Base-by-base conservation (phyloP, 495 filamentous ascomycete genomes). In the Penicillium paradoxum region DNA sequence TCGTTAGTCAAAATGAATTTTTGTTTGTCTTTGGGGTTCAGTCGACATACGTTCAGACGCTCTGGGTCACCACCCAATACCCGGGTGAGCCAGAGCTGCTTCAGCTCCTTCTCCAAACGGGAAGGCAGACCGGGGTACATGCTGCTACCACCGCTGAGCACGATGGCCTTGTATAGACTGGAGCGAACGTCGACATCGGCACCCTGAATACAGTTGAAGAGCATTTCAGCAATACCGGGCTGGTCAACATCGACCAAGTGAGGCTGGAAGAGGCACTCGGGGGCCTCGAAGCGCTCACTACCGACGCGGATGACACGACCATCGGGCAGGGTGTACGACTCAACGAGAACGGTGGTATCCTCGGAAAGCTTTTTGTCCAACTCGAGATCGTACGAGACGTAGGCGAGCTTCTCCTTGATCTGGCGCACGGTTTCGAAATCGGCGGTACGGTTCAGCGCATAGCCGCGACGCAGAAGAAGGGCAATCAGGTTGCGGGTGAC, bases 391-490 rank as follows among this genome's bases (percentile, higher is more conserved):
- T 97, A 99, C 4, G 91, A 96, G 52, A 99, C 91, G 72, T 99
- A 99, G 78, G 92, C 97, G 30, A 99, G 86, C 83, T 97, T 97
- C 78, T 99, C 93, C 76, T 99, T 99, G 73, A 99, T 97, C 70
- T 96, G 92, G 39, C 93, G 90, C 36, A 97, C 93, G 24, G 93
- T 99, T 75, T 99, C 93, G 69, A 99, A 99, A 68, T 99, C 93
- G 65, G 93, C 93, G 8, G 93, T 99, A 62, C 93, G 83, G 82
- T 99, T 99, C 44, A 99, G 80, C 18, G 93, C 93, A 71, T 99
- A 99, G 10, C 93, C 93, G 53, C 95, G 83, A 58, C 93, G 90
- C 50, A 97, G 84, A 22, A 99, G 88, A 27, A 99, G 85, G 38
- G 89, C 86, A 65, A 99, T 99, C 49, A 99, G 83, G 68, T 99